Conservation (phyloP, 2,329 filamentous ascomycete genomes). For the Cercospora zeae-maydis region DNA sequence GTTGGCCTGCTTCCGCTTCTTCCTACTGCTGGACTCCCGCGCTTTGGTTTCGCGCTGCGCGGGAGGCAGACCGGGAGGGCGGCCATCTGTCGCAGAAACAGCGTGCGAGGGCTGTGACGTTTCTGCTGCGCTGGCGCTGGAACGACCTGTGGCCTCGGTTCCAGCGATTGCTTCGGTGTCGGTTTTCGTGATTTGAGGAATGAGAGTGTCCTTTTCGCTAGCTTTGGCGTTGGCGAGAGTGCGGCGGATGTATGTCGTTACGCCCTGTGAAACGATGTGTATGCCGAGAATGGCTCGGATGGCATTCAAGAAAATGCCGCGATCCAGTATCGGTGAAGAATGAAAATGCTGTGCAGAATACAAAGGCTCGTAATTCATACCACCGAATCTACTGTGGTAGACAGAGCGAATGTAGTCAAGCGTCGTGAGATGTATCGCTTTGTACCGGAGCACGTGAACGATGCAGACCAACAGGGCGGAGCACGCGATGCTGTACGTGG, state of each 20-base stretch:
- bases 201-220: conserved; percentile 33
- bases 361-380: conserved; percentile 31
- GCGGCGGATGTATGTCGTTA: conserved; percentile 37
- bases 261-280: conserved; percentile 38
- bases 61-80: conserved; percentile 51
- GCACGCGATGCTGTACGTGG: conserved; percentile 67
- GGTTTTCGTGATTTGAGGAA: conserved; percentile 31
- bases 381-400: conserved; percentile 36
- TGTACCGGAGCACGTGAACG: conserved; percentile 53
- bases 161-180: conserved; percentile 33
- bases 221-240: conserved; percentile 37
- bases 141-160: conserved; percentile 23
- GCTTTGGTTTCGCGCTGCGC: conserved; percentile 53
- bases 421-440: conserved; percentile 42
- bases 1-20: conserved; percentile 84
- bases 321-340: conserved; percentile 31
- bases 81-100: conserved; percentile 44
- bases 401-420: conserved; percentile 39
- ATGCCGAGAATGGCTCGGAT: conserved; percentile 36
- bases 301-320: conserved; percentile 33
- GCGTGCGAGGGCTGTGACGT: conserved; percentile 26
- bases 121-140: conserved; percentile 22
- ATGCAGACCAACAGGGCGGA: conserved; percentile 65
- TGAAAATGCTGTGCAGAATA: conserved; percentile 31
- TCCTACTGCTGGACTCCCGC: conserved; percentile 65